These are phyloP conservation scores for Ceratocystis cubensis DNA, from an alignment of 2,329 filamentous ascomycete genomes.

Conservation along the genomic window DNA sequence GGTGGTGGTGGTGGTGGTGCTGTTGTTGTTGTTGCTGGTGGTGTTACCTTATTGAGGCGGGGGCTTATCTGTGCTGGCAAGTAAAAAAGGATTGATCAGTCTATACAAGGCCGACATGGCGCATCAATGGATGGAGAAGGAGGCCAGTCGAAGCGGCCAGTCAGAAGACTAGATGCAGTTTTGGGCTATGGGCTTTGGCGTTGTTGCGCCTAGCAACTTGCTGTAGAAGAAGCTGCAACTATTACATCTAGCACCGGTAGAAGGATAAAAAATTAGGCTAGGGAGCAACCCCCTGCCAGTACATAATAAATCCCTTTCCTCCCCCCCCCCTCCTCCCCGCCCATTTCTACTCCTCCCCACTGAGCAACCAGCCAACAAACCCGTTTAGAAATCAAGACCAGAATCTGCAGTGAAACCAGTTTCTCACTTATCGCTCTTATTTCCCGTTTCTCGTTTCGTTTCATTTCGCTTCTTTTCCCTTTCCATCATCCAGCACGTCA, in stretches of 20 bases:
- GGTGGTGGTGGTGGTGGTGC: too few species aligned
- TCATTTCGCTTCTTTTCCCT: too few species aligned
- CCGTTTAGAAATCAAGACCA: not conserved
- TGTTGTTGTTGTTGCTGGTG: too few species aligned
- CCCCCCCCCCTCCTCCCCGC: not conserved
- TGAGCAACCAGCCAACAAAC: not conserved
- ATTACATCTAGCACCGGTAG: not conserved
- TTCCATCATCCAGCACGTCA: too few species aligned
- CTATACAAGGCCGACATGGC: too few species aligned
- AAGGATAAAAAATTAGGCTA: constrained; percentile 1
- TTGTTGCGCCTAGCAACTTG: constrained; percentile 15
- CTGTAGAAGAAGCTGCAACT: not conserved
- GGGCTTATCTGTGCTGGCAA: not conserved
- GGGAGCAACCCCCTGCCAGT: constrained; percentile 2
- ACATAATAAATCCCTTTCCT: not conserved
- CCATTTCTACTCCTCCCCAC: not conserved
- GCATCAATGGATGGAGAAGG: too few species aligned
- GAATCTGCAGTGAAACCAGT: not conserved
- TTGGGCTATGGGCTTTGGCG: too few species aligned
- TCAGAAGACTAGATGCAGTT: too few species aligned
- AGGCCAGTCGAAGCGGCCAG: too few species aligned
- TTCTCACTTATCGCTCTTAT: too few species aligned
- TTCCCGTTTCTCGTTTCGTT: too few species aligned
- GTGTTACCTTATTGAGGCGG: constrained; percentile 8
- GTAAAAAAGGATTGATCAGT: not conserved